Evolutionary conservation across 148 eudicot species (phyloP), one percentile per base, ranked within the genome.

Genomic region (Amaranthus hypochondriacus): DNA sequence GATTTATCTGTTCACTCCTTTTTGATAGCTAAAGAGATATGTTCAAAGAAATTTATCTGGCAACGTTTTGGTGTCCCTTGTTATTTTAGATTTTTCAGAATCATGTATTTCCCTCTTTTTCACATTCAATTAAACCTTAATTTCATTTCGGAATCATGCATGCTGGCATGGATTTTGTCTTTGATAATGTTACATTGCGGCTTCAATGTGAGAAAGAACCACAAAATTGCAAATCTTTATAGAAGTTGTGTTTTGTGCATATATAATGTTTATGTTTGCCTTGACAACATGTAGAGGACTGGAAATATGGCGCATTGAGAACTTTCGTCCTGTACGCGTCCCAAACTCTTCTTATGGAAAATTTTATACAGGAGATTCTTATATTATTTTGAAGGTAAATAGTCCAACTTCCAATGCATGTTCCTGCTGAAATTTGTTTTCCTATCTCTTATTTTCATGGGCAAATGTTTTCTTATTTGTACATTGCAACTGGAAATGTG

Each of bases 221-320:
- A 28, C 39, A 28, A 28, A 28, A 28, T 28, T 28, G 39, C 52
- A 18, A 4, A 46, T 56, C 48, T 9, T 47, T 68, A 56, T 39
- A 11, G 9, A 2, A 43, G 12, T 28, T 42, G 11, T 53, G 4
- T 49, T 48, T 15, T 77, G 13, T 51, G 75, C 48, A 56, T 69
- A 42, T 43, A 28, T 62, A n/a, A 8, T 63, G 15, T 72, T 59
- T 78, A 50, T 63, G 18, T 76, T 60, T 73, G 11, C 91, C 91
- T 88, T 89, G 60, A 90, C 86, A 50, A 65, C 58, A 48, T 68
- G 56, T 75, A 94, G 98, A 52, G 98, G 97, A 59, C 81, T 87
- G 76, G 98, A 94, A 82, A 90, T 94, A 81, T 94, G 98, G 98
- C 90, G 96, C 63, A 87, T 94, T 61, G 98, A 89, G 75, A 92